These are phyloP conservation scores for Pestalotiopsis sp. DNA, from an alignment of 2,329 filamentous ascomycete species.

Conservation along the genomic window DNA sequence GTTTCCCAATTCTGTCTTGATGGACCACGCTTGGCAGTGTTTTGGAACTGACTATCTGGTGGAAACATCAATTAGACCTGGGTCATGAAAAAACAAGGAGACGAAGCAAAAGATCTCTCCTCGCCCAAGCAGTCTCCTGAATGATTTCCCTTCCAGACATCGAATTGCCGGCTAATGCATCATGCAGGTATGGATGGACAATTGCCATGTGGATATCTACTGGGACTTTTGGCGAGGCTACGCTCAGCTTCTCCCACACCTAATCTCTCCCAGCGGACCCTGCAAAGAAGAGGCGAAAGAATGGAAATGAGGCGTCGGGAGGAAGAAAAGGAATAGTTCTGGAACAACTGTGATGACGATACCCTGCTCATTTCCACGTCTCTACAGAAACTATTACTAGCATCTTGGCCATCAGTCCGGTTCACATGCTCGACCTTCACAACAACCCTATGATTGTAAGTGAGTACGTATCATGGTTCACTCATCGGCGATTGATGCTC, in stretches of 20 bases:
- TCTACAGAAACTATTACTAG: neutral
- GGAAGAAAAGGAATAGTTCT: neutral
- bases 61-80: neutral
- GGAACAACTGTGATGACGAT: neutral
- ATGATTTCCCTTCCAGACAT: no score
- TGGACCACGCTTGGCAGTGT: neutral
- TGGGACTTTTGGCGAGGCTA: slow-evolving; percentile 6
- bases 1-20: neutral
- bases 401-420: neutral
- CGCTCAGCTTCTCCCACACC: neutral
- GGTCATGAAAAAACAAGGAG: neutral
- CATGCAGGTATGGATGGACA: neutral
- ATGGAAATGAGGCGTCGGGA: neutral
- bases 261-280: neutral
- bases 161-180: neutral
- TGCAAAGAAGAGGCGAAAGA: neutral
- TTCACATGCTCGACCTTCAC: neutral
- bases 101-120: neutral
- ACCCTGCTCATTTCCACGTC: neutral
- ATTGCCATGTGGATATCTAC: neutral
- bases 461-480: neutral
- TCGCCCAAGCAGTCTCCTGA: no score
- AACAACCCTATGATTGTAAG: neutral
- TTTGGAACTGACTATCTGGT: neutral
- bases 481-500: neutral